Percentiles rank a stretch among this genome's conserved stretches.
Conservation (phyloP, 768 basidiomycete species). For the Trametes cinnabarina region DNA sequence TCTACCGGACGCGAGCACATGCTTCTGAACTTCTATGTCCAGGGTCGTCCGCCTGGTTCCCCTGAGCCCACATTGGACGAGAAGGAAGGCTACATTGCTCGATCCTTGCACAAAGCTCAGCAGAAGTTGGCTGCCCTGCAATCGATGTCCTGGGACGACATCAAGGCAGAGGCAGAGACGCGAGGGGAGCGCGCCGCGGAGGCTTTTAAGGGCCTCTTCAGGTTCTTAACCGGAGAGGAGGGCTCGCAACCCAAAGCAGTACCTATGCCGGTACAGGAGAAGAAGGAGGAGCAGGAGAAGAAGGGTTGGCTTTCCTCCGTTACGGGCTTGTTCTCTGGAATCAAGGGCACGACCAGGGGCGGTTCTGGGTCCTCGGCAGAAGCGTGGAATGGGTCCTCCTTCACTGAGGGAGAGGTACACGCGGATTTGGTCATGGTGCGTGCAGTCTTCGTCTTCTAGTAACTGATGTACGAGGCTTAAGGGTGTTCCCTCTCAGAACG, state of each 20-base stretch:
- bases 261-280: slow-evolving; percentile 29
- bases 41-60: slow-evolving; percentile 52
- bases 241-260: slow-evolving; percentile 36
- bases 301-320: slow-evolving; percentile 48
- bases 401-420: slow-evolving; percentile 79
- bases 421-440: slow-evolving; percentile 73
- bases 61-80: slow-evolving; percentile 15
- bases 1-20: slow-evolving; percentile 76
- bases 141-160: slow-evolving; percentile 57
- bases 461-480: background rate
- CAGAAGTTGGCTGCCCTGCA: slow-evolving; percentile 41
- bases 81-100: slow-evolving; percentile 45
- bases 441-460: background rate
- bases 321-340: slow-evolving; percentile 66
- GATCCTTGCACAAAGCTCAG: slow-evolving; percentile 42
- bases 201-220: slow-evolving; percentile 56
- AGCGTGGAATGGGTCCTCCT: slow-evolving; percentile 40
- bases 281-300: slow-evolving; percentile 34
- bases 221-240: slow-evolving; percentile 69
- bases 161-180: slow-evolving; percentile 46
- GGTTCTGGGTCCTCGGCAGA: slow-evolving; percentile 31
- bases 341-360: slow-evolving; percentile 44
- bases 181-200: slow-evolving; percentile 42
- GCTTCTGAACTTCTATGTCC: slow-evolving; percentile 79
- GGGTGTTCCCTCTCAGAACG: slow-evolving; percentile 47